These are phyloP conservation scores for Lomentospora prolificans DNA, from an alignment of 2,329 filamentous ascomycete genomes.

Conservation along the genomic window DNA sequence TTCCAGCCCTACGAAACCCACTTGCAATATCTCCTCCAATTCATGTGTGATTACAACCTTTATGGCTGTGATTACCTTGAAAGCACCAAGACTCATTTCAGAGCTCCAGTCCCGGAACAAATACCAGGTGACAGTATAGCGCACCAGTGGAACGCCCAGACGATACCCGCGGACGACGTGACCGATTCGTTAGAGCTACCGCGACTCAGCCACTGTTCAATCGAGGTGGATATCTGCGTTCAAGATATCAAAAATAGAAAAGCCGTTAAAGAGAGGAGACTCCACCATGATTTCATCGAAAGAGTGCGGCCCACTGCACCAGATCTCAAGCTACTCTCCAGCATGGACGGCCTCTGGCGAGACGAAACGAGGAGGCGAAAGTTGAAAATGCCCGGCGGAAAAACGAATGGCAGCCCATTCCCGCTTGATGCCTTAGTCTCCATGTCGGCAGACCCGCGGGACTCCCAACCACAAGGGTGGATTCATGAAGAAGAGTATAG, in stretches of 20 bases:
- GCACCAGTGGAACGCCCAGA: constrained; percentile 73
- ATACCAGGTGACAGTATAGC: constrained; percentile 47
- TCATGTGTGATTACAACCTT: constrained; percentile 97
- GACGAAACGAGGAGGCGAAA: constrained; percentile 78
- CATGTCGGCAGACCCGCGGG: constrained; percentile 75
- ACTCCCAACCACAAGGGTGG: constrained; percentile 70
- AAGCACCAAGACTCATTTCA: constrained; percentile 59
- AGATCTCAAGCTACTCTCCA: constrained; percentile 78
- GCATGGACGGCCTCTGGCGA: constrained; percentile 88
- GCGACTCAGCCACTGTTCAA: constrained; percentile 73
- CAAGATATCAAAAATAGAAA: constrained; percentile 79
- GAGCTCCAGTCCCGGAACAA: constrained; percentile 63
- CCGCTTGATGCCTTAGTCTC: constrained; percentile 71
- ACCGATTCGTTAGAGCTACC: constrained; percentile 55
- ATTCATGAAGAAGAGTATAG: constrained; percentile 83
- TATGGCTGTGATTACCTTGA: constrained; percentile 89
- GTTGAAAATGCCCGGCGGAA: constrained; percentile 53
- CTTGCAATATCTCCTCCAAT: constrained; percentile 83
- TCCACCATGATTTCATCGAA: constrained; percentile 86
- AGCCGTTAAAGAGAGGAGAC: constrained; percentile 61
- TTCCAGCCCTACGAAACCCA: constrained; percentile 95
- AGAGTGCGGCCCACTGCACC: constrained; percentile 49
- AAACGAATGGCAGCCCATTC: constrained; percentile 65
- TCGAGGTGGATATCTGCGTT: constrained; percentile 84
- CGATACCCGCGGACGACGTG: constrained; percentile 42